Evolutionary conservation across 768 basidiomycete species (phyloP).

Genomic region (Gyrodon lividus): DNA sequence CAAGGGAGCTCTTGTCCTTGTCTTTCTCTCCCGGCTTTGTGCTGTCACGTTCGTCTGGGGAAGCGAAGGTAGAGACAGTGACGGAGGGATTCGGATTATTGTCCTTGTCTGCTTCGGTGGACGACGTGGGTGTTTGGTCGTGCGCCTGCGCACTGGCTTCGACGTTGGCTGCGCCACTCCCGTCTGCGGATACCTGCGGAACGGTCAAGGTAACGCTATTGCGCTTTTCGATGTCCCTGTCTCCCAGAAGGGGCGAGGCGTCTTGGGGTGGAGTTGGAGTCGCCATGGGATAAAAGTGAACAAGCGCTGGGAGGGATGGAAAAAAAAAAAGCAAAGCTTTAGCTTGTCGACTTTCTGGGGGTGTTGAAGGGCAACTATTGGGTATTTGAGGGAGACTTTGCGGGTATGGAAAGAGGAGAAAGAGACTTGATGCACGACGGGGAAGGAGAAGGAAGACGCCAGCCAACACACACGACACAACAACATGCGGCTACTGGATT

Average conservation of each 20-base stretch:
- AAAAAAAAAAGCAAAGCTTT: conserved; percentile 1
- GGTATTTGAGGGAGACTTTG: conserved; percentile 19
- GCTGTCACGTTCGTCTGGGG: conserved; percentile 33
- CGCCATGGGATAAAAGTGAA: conserved; percentile 22
- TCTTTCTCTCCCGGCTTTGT: conserved; percentile 36
- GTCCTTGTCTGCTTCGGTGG: conserved; percentile 38
- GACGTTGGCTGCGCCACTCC: conserved; percentile 21
- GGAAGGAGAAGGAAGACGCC: conserved; percentile 16
- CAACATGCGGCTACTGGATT: conserved; percentile 23
- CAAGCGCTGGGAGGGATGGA: neutral
- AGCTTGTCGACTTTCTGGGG: neutral
- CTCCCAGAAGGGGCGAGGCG: conserved; percentile 16
- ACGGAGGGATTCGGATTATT: conserved; percentile 34
- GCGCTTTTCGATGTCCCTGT: conserved; percentile 21
- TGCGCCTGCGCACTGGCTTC: conserved; percentile 27
- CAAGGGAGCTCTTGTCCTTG: conserved; percentile 47
- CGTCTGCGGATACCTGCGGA: conserved; percentile 25
- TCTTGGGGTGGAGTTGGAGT: conserved; percentile 13
- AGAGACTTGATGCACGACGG: conserved; percentile 12
- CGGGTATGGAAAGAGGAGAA: conserved; percentile 26
- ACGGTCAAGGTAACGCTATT: conserved; percentile 13
- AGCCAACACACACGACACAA: conserved; percentile 19
- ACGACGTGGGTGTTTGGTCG: conserved; percentile 30
- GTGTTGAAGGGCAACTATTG: neutral
- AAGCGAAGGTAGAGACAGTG: conserved; percentile 34